Evolutionary conservation across 2,329 filamentous ascomycete species (phyloP), one percentile per base, ranked within the genome.

Genomic region (Dendryphion nanum): DNA sequence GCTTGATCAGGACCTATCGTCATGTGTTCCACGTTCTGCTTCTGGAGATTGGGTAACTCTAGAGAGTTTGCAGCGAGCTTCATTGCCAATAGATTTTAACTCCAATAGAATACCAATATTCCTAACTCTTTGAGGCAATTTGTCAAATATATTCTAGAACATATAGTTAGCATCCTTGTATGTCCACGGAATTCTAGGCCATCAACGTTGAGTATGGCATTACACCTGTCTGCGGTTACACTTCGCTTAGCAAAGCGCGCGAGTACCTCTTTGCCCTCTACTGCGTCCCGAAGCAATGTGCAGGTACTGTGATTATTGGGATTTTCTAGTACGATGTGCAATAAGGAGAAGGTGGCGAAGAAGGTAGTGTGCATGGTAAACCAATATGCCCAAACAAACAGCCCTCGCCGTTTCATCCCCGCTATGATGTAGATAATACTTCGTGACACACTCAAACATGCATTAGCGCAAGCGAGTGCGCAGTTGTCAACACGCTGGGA

Each of bases 321-420:
- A 47, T 91, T 91, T 59, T 91, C 87, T 12, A 89, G 72, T 1
- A 86, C 84, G 57, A 86, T 91, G 57, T 88, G 93, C 1, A 91
- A 74, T 31, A 93, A 71, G 0, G 87, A 87, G 20, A 93, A 71
- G 21, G 91, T 85, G 12, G 85, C 83, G 58, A 89, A 90, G 67
- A 89, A 90, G n/a, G 86, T 85, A 2, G 86, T 89, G 58, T 89
- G 91, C 59, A 91, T 80, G 50, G 86, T 85, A 57, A 91, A 91
- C 87, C 87, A 93, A 63, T 89, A 90, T 0, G 86, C 85, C 1
- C 87, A 87, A 45, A 85, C 83, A n/a, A 93, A 71, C 5, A 88
- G 72, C 4, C 83, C 79, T 53, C 84, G 79, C 57, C 82, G 83
- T 48, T 85, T 82, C 71, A 90, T 90, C 55, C 89, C 84, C 16